Evolutionary conservation across 306 rosid genomes (phyloP).

Genomic region (Rosa chinensis): DNA sequence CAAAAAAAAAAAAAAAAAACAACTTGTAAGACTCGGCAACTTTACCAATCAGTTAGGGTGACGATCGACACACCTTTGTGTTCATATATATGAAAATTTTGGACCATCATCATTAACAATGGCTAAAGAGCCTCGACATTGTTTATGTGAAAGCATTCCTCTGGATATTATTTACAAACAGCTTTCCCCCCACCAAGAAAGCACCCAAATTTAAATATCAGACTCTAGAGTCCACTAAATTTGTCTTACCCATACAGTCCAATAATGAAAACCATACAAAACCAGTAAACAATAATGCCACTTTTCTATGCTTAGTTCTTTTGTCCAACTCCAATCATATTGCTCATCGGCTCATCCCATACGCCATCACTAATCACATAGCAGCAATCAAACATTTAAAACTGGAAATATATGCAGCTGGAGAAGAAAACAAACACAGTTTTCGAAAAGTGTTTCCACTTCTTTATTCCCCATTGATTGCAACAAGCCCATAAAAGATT

Average conservation of each 20-base stretch:
- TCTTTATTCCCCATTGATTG: not conserved
- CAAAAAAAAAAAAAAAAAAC: not conserved
- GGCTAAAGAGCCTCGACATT: not conserved
- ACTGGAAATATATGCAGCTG: not conserved
- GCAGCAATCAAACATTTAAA: not conserved
- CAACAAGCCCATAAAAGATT: not conserved
- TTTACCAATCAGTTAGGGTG: not conserved
- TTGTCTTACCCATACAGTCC: conserved; percentile 3
- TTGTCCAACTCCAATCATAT: not conserved
- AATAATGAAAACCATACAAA: conserved; percentile 13
- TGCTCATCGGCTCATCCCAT: not conserved
- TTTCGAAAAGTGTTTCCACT: not conserved
- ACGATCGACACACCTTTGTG: not conserved
- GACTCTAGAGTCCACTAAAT: conserved; percentile 11
- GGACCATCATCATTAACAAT: not conserved
- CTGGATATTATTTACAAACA: not conserved
- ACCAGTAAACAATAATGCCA: conserved; percentile 8
- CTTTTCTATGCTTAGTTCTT: not conserved
- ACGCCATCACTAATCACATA: conserved; percentile 2
- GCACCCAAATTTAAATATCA: not conserved
- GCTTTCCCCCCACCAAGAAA: not conserved
- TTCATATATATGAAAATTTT: not conserved
- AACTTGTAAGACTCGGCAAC: not conserved
- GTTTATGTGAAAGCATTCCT: not conserved
- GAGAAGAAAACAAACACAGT: not conserved